A percentile compares a stretch with the other conserved stretches of the same genome.
These are phyloP conservation scores for Bidens hawaiensis DNA, from an alignment of 140 eudicot species.

Conservation along the genomic window DNA sequence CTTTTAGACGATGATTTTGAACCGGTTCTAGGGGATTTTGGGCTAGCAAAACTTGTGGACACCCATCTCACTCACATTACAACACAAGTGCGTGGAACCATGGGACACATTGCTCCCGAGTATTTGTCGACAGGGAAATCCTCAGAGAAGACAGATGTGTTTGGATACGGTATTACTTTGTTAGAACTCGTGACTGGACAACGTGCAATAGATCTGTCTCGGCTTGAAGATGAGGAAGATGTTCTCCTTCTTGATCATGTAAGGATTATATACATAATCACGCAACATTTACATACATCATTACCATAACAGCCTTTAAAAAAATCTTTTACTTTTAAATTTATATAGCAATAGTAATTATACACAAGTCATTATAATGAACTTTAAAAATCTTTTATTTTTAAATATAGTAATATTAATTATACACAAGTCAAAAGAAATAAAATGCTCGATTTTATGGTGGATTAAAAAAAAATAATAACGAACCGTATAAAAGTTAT, in stretches of 20 bases:
- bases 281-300: no score
- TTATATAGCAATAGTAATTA: no score
- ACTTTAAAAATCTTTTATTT: no score
- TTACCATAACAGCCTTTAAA: no score
- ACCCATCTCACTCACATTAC: slow-evolving; percentile 70
- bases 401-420: no score
- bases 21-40: slow-evolving; percentile 91
- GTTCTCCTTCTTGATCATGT: slow-evolving; percentile 92
- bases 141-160: slow-evolving; percentile 87
- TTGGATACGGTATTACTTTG: slow-evolving; percentile 87
- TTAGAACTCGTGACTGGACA: slow-evolving; percentile 94
- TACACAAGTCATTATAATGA: no score
- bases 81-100: slow-evolving; percentile 96
- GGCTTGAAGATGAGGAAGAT: slow-evolving; percentile 95
- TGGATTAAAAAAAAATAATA: no score
- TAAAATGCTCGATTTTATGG: no score
- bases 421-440: no score
- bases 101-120: slow-evolving; percentile 99
- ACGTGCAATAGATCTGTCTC: slow-evolving; percentile 86
- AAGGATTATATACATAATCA: slow-evolving; percentile 23
- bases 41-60: slow-evolving; percentile 85
- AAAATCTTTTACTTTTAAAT: no score
- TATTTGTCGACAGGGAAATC: slow-evolving; percentile 92
- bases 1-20: slow-evolving; percentile 78
- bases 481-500: no score